Evolutionary conservation across 345 rosid species (phyloP).

Genomic region (Syzygium oleosum): DNA sequence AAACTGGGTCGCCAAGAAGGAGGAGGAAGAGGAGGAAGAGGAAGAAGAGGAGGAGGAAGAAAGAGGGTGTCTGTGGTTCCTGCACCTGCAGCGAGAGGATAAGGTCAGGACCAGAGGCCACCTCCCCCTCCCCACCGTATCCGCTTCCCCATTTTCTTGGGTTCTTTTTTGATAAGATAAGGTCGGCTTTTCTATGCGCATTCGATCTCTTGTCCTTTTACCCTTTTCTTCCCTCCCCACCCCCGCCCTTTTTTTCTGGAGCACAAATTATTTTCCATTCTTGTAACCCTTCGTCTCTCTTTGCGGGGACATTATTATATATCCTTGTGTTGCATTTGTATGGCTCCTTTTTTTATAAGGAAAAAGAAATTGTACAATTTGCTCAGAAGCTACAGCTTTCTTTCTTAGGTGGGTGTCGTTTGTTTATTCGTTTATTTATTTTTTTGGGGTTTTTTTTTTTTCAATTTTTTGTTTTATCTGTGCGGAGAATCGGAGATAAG

Average conservation of each 20-base stretch:
- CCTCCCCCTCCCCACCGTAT: background rate
- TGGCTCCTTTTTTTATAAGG: background rate
- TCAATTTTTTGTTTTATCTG: background rate
- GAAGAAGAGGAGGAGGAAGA: background rate
- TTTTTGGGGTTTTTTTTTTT: background rate
- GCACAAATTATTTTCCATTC: background rate
- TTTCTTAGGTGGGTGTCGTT: background rate
- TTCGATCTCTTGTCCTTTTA: background rate
- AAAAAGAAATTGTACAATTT: background rate
- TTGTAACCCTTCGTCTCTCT: no score
- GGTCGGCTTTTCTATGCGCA: background rate
- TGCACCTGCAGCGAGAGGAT: background rate
- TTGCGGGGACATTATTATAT: background rate
- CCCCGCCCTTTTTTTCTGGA: background rate
- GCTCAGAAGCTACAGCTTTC: background rate
- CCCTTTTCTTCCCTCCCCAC: background rate
- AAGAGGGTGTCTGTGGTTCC: background rate
- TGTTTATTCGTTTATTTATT: background rate
- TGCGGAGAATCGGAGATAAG: background rate
- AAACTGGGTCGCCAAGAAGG: background rate
- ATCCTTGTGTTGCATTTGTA: background rate
- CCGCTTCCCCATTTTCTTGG: background rate
- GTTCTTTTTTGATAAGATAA: background rate
- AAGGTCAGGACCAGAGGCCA: background rate
- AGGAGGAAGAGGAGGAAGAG: background rate